Conservation (phyloP, 345 rosid species). For the Bruguiera parviflora region DNA sequence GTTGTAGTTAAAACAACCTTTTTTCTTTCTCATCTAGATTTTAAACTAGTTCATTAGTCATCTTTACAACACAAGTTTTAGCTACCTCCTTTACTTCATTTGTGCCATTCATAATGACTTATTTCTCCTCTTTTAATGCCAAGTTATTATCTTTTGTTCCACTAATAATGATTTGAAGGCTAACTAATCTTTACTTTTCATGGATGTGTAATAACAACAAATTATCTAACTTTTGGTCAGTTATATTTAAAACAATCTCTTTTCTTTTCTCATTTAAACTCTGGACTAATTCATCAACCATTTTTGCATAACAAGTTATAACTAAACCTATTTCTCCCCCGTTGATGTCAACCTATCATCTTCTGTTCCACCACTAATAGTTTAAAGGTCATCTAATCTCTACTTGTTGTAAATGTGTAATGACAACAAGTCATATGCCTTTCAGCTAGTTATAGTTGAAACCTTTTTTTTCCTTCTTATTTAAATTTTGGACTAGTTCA, state of each 20-base stretch:
- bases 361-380: constrained; percentile 19
- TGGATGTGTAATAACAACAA: constrained; percentile 36
- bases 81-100: constrained; percentile 10
- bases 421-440: too few species aligned
- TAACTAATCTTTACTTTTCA: constrained; percentile 53
- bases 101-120: constrained; percentile 8
- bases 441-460: too few species aligned
- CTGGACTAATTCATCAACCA: constrained; percentile 11
- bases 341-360: constrained; percentile 31
- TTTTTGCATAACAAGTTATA: constrained; percentile 21
- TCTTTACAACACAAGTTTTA: constrained; percentile 2
- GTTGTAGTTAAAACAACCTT: background rate
- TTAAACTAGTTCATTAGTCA: too few species aligned
- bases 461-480: too few species aligned
- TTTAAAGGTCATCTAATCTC: constrained; percentile 36
- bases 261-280: constrained; percentile 18
- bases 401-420: constrained; percentile 58
- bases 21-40: too few species aligned
- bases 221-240: background rate
- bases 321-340: constrained; percentile 22
- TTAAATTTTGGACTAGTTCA: too few species aligned
- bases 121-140: constrained; percentile 26
- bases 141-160: constrained; percentile 29
- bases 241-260: constrained; percentile 16
- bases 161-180: constrained; percentile 26